phyloP scores from a whole-genome alignment of 2,329 filamentous ascomycete species.

The Neopestalotiopsis rosae region DNA sequence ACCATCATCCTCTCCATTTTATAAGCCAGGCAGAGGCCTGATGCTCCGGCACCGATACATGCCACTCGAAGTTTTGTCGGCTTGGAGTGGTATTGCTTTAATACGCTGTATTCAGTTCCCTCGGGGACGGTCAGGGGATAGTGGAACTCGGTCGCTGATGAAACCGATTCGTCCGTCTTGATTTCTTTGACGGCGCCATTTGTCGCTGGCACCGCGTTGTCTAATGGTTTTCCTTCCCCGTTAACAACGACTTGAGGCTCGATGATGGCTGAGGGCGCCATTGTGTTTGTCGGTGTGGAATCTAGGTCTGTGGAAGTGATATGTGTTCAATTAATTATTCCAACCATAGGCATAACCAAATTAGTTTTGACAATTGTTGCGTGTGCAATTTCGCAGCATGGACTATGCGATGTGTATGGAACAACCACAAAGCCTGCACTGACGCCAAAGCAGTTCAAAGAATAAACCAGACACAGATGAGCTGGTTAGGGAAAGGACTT shows the following conservation, averaged over 20 bases:
- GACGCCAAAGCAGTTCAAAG: background rate
- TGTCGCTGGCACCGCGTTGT: background rate
- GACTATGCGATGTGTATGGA: too few relatives aligned
- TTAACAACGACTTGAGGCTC: conserved; percentile 9
- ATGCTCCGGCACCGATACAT: conserved; percentile 36
- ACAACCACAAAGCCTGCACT: background rate
- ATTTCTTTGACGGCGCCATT: conserved; percentile 10
- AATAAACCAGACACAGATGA: background rate
- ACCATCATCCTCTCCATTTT: conserved; percentile 36
- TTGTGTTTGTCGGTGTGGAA: background rate
- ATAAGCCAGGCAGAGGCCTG: conserved; percentile 35
- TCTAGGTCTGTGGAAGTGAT: background rate
- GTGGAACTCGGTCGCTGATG: conserved; percentile 23
- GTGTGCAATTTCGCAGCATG: too few relatives aligned
- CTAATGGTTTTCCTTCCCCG: background rate
- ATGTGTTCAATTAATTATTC: too few relatives aligned
- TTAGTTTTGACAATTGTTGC: background rate
- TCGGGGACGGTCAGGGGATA: conserved; percentile 30
- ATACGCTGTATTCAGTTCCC: conserved; percentile 31
- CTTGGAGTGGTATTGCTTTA: conserved; percentile 41
- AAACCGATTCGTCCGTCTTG: conserved; percentile 17
- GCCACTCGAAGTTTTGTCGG: conserved; percentile 38
- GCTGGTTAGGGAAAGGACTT: background rate
- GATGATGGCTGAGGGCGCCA: background rate
- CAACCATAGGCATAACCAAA: background rate